Percentiles rank a stretch among this genome's conserved stretches.
These are phyloP conservation scores for Mariannaea elegans DNA, from an alignment of 2,329 filamentous ascomycete genomes.

Conservation along the genomic window DNA sequence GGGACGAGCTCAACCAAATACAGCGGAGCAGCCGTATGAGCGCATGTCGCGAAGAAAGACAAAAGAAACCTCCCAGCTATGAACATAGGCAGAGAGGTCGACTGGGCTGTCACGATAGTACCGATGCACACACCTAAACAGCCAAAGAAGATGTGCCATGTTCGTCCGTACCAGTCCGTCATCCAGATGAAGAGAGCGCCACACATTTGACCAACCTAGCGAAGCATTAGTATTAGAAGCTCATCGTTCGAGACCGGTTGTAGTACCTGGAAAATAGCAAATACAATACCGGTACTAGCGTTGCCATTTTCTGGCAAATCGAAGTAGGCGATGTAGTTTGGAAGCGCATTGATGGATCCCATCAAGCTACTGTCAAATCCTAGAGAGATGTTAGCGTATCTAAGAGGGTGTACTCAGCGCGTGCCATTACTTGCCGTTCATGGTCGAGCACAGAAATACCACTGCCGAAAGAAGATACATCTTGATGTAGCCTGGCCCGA, in stretches of 20 bases:
- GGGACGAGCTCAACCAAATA: conserved; percentile 70
- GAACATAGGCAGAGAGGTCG: conserved; percentile 54
- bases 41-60: conserved; percentile 64
- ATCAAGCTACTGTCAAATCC: conserved; percentile 53
- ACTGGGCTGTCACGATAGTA: conserved; percentile 58
- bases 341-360: conserved; percentile 55
- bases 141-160: conserved; percentile 55
- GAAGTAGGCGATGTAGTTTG: conserved; percentile 53
- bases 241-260: neutral
- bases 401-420: no score
- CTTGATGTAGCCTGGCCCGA: conserved; percentile 23
- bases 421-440: conserved; percentile 45
- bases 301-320: conserved; percentile 46
- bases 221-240: neutral
- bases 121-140: conserved; percentile 60
- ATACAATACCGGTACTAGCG: conserved; percentile 54
- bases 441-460: conserved; percentile 49
- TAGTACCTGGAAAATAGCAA: conserved; percentile 48
- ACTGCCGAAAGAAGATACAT: conserved; percentile 17
- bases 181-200: conserved; percentile 54
- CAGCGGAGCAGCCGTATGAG: conserved; percentile 64
- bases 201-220: conserved; percentile 51
- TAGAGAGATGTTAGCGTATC: conserved; percentile 18
- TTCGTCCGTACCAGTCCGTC: conserved; percentile 55
- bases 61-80: conserved; percentile 61